phyloP scores from a whole-genome alignment of 106 monocot species.

The Platanthera guangdongensis region DNA sequence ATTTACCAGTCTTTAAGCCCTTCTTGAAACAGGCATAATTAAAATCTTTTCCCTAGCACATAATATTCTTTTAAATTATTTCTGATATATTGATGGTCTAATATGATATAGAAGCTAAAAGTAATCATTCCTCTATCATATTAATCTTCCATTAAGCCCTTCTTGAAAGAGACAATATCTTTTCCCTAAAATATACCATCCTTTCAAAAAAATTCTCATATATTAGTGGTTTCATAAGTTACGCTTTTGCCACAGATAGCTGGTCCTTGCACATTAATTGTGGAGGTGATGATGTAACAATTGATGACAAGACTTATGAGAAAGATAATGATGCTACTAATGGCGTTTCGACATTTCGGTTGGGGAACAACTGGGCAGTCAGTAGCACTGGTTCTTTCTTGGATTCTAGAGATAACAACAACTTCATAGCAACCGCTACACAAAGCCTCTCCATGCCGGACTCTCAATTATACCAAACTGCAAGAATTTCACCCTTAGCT shows the following conservation, averaged over 20 bases:
- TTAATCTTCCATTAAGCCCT: not conserved
- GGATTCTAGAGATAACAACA: conserved; percentile 53
- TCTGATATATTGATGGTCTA: too few relatives aligned
- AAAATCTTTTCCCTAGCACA: too few relatives aligned
- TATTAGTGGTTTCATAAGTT: not conserved
- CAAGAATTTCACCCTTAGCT: conserved; percentile 28
- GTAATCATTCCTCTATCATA: not conserved
- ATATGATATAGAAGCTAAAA: not conserved
- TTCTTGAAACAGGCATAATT: too few relatives aligned
- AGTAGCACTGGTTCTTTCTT: conserved; percentile 82
- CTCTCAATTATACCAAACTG: conserved; percentile 17
- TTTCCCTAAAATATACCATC: not conserved
- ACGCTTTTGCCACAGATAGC: conserved; percentile 21
- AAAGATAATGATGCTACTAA: conserved; percentile 38
- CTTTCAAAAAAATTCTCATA: not conserved
- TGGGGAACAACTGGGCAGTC: conserved; percentile 56
- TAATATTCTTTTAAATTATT: too few relatives aligned
- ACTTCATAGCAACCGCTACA: conserved; percentile 51
- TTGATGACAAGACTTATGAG: conserved; percentile 44
- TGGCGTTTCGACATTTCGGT: conserved; percentile 55
- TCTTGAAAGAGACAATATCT: not conserved
- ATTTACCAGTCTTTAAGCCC: too few relatives aligned
- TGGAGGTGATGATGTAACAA: conserved; percentile 36
- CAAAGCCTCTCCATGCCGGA: conserved; percentile 26
- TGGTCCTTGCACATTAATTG: conserved; percentile 62